Evolutionary conservation across 2,329 filamentous ascomycete species (phyloP), one percentile per base, ranked within the genome.

Genomic region (Shiraia sp.): DNA sequence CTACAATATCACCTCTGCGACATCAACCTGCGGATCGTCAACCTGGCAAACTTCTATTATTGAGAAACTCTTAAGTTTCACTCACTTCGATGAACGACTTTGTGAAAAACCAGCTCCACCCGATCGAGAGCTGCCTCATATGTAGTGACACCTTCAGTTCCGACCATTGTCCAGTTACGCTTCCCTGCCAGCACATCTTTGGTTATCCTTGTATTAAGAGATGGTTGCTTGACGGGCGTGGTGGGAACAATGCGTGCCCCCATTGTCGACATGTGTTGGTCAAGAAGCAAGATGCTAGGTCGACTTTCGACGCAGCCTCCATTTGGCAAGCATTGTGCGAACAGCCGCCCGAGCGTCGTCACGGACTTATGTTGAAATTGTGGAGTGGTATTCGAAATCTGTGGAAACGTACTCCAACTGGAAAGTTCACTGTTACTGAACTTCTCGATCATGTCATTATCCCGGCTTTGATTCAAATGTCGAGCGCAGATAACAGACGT

Each of bases 121-220:
- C 60, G 1, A 56, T 51, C n/a, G 53, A 60, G 19, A 49, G 34
- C 8, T 67, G 63, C 35, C 41, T 49, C 7, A 54, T 67, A 14
- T 67, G 63, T 33, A 61, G 49, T 6, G 59, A 64, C 10, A 32
- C 44, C 10, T 66, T 65, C 35, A 53, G 53, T 24, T 42, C 43
- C 1, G 40, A 40, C 2, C 60, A 65, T 15, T 47, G 53, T 12
- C 64, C 63, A 2, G 61, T 65, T n/a, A 49, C 58, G 2, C 51
- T 68, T 6, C 49, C 51, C 9, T 68, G 64, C 42, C 52, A 53
- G 24, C 64, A 68, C 23, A 61, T 66, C 12, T 64, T 68, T 36
- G 63, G 63, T 8, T 45, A 65, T 26, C 30, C 40, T 7, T 68
- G 64, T 40, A 61, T 68, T 23, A 45, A 42, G 24, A 55, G 35